Conservation (phyloP, 495 filamentous ascomycete species). For the Xylaria sp. region DNA sequence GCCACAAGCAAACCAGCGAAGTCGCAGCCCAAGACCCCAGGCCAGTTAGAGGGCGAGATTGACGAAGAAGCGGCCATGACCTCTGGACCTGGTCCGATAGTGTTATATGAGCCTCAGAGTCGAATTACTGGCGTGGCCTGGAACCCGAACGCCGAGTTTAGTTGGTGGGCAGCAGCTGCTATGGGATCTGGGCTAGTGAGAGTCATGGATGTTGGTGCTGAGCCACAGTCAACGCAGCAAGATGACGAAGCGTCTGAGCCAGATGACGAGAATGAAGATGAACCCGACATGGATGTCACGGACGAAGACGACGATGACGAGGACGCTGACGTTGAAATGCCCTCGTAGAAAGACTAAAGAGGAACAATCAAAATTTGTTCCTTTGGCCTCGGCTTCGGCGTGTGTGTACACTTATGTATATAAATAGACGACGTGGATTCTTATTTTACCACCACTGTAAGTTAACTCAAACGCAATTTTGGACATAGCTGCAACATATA, state of each 20-base stretch:
- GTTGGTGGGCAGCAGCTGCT: conserved; percentile 61
- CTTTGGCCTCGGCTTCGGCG: background rate
- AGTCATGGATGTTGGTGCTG: conserved; percentile 55
- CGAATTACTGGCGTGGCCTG: conserved; percentile 52
- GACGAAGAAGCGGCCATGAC: conserved; percentile 39
- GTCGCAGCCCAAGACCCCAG: conserved; percentile 48
- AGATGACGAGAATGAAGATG: conserved; percentile 17
- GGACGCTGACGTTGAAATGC: conserved; percentile 32
- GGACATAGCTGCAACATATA: background rate
- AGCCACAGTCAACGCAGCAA: conserved; percentile 20
- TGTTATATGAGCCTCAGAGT: conserved; percentile 54
- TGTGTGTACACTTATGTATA: background rate
- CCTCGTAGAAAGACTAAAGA: background rate
- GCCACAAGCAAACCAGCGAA: conserved; percentile 50
- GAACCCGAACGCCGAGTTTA: conserved; percentile 56
- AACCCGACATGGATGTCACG: conserved; percentile 23
- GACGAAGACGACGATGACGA: conserved; percentile 27
- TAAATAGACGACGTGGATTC: background rate
- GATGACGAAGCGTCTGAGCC: conserved; percentile 5
- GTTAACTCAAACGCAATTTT: background rate
- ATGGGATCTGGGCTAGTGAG: conserved; percentile 57
- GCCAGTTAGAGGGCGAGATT: conserved; percentile 35
- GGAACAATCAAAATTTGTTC: background rate
- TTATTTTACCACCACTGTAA: background rate
- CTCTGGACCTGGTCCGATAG: conserved; percentile 45